phyloP scores from a whole-genome alignment of 2,329 filamentous ascomycete genomes.

The Colletotrichum horii region DNA sequence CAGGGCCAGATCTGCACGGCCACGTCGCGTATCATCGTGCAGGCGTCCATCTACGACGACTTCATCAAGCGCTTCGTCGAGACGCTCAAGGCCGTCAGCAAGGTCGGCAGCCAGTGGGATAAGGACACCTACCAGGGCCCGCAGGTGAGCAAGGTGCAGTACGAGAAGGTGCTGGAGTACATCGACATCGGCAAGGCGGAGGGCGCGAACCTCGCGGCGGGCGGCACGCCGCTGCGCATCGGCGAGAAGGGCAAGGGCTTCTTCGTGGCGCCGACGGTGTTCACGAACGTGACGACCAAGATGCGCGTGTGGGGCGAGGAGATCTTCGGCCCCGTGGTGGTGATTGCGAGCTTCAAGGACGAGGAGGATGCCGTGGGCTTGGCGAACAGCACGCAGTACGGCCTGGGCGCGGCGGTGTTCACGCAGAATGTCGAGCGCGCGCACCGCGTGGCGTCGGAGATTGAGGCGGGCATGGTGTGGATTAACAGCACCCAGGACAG shows the following conservation, averaged over 20 bases:
- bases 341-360: conserved; percentile 44
- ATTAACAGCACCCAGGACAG: conserved; percentile 53
- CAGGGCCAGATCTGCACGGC: conserved; percentile 71
- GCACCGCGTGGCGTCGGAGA: conserved; percentile 55
- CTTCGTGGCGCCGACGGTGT: conserved; percentile 52
- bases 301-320: conserved; percentile 53
- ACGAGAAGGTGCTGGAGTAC: conserved; percentile 72
- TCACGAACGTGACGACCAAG: conserved; percentile 43
- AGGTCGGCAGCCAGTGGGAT: conserved; percentile 74
- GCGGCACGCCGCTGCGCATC: conserved; percentile 52
- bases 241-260: conserved; percentile 43
- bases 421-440: conserved; percentile 59
- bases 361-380: conserved; percentile 47
- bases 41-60: conserved; percentile 63
- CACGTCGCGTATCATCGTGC: conserved; percentile 69
- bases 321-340: conserved; percentile 51
- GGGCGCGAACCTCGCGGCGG: conserved; percentile 68
- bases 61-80: conserved; percentile 68
- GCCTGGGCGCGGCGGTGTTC: conserved; percentile 66
- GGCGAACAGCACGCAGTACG: conserved; percentile 62
- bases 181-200: conserved; percentile 73
- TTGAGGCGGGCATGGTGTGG: conserved; percentile 66
- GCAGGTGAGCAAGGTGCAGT: conserved; percentile 74
- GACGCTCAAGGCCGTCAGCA: conserved; percentile 58
- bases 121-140: conserved; percentile 76